Evolutionary conservation across 345 rosid genomes (phyloP).

Genomic region (Luvunga scandens): DNA sequence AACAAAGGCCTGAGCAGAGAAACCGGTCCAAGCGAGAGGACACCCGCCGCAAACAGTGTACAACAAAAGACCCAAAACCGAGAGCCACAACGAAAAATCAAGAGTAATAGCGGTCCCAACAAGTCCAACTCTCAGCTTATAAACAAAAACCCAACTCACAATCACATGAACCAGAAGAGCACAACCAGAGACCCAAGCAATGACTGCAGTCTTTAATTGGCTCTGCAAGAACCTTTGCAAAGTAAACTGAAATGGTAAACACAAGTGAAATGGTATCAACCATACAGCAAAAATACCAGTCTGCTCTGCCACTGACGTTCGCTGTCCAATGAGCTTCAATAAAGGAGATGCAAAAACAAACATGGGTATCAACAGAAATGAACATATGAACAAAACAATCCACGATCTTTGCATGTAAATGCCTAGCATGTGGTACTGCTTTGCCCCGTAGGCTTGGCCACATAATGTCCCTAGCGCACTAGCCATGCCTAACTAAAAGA

Average conservation of each 20-base stretch:
- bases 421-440: constrained; percentile 42
- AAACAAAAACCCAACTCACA: constrained; percentile 50
- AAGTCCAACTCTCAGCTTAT: constrained; percentile 43
- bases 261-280: constrained; percentile 54
- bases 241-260: constrained; percentile 58
- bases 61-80: constrained; percentile 39
- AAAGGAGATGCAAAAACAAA: constrained; percentile 45
- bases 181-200: constrained; percentile 41
- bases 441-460: constrained; percentile 60
- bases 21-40: constrained; percentile 54
- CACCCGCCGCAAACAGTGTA: constrained; percentile 52
- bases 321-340: constrained; percentile 52
- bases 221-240: constrained; percentile 55
- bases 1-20: constrained; percentile 48
- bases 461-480: constrained; percentile 58
- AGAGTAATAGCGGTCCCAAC: constrained; percentile 47
- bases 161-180: constrained; percentile 42
- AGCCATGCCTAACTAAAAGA: constrained; percentile 50
- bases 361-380: constrained; percentile 41
- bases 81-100: constrained; percentile 60
- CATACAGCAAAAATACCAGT: constrained; percentile 50
- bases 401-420: constrained; percentile 58
- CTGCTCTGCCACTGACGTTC: constrained; percentile 42
- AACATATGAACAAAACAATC: constrained; percentile 43
- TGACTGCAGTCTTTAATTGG: constrained; percentile 48